These are phyloP conservation scores for Ophiostoma sp. DNA, from an alignment of 2,329 filamentous ascomycete species.

Conservation along the genomic window DNA sequence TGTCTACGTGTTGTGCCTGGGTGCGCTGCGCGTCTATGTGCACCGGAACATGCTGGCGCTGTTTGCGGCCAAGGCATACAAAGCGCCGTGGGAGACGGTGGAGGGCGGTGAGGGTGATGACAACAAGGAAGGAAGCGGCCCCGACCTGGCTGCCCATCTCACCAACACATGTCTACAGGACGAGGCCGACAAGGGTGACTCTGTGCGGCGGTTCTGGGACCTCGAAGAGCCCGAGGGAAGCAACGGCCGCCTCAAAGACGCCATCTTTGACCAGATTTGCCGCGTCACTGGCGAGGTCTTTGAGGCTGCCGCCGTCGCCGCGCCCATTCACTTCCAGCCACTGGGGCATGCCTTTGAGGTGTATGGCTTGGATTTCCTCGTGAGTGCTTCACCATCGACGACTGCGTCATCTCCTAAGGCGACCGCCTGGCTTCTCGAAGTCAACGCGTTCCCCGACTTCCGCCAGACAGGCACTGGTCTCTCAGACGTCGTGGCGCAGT, in stretches of 20 bases:
- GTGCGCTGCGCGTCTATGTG: slow-evolving; percentile 78
- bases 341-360: slow-evolving; percentile 87
- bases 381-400: slow-evolving; percentile 52
- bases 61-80: slow-evolving; percentile 77
- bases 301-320: slow-evolving; percentile 78
- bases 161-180: slow-evolving; percentile 95
- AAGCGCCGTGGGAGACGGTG: slow-evolving; percentile 54
- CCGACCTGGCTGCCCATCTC: slow-evolving; percentile 72
- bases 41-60: slow-evolving; percentile 91
- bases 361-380: slow-evolving; percentile 87
- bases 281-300: slow-evolving; percentile 74
- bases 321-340: slow-evolving; percentile 90
- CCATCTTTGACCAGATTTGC: slow-evolving; percentile 75
- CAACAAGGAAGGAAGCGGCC: slow-evolving; percentile 41
- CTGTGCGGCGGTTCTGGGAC: slow-evolving; percentile 63
- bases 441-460: slow-evolving; percentile 97
- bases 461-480: slow-evolving; percentile 81
- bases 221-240: slow-evolving; percentile 43
- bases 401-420: slow-evolving; percentile 38
- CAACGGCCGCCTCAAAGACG: slow-evolving; percentile 43
- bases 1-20: slow-evolving; percentile 82
- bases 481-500: slow-evolving; percentile 67
- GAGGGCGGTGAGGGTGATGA: slow-evolving; percentile 36
- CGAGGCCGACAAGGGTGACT: slow-evolving; percentile 63
- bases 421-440: slow-evolving; percentile 75